Percentiles rank a stretch among this genome's conserved stretches.
Evolutionary conservation across 1,284 basidiomycete genomes (phyloP).

Genomic region (Ganoderma leucocontextum): DNA sequence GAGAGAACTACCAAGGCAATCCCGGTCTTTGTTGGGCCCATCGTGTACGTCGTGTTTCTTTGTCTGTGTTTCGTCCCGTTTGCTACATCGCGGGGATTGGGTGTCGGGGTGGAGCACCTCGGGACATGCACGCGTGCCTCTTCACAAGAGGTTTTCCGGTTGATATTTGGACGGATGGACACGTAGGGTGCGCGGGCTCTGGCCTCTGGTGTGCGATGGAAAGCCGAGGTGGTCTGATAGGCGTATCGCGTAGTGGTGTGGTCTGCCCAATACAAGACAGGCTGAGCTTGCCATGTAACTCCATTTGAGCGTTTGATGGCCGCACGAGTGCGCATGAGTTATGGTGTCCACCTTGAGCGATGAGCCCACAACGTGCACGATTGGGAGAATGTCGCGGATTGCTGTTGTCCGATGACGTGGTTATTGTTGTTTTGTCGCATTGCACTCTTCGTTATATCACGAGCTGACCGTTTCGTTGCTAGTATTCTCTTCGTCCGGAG

Average conservation of each 20-base stretch:
- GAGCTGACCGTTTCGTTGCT: constrained; percentile 1
- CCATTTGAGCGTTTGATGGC: neutral
- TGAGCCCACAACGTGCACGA: neutral
- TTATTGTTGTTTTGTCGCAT: neutral
- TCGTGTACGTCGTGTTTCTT: constrained; percentile 68
- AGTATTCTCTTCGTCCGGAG: constrained; percentile 87
- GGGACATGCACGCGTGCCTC: neutral
- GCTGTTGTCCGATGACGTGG: neutral
- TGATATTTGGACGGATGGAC: neutral
- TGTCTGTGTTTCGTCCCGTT: neutral
- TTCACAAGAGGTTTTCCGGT: neutral
- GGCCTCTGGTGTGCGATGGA: neutral
- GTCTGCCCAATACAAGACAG: neutral
- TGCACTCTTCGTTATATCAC: no score
- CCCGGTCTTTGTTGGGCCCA: constrained; percentile 77
- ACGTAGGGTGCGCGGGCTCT: neutral
- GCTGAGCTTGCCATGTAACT: neutral
- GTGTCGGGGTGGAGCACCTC: neutral
- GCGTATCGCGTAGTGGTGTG: neutral
- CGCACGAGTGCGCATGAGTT: neutral
- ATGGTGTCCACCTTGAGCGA: neutral
- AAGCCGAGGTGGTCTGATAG: neutral
- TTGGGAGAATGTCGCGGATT: neutral
- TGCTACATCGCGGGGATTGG: neutral
- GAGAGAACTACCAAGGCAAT: constrained; percentile 58